Evolutionary conservation across 768 basidiomycete genomes (phyloP), one percentile per base, ranked within the genome.

Genomic region (Collybiopsis luxurians): DNA sequence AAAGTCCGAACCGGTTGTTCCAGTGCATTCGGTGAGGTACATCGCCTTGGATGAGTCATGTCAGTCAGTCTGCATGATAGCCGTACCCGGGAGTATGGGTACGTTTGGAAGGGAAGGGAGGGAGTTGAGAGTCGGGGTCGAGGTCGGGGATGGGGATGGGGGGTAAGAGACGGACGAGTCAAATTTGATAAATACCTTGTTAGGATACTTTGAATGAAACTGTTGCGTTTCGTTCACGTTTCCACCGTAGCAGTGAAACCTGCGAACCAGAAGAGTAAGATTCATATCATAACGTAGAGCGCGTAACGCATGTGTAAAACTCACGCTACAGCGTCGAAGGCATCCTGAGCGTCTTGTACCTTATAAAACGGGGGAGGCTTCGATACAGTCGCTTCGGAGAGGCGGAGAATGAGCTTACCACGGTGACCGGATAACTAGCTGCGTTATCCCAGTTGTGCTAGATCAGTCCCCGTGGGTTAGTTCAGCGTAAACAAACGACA

Each of bases 371-470:
- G 31, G 6, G 13, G 31, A 34, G n/a, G n/a, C n/a, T n/a, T n/a
- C n/a, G n/a, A n/a, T n/a, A n/a, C n/a, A n/a, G n/a, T n/a, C n/a
- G n/a, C n/a, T n/a, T n/a, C n/a, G n/a, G n/a, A n/a, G n/a, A n/a
- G n/a, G n/a, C n/a, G n/a, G n/a, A n/a, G n/a, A n/a, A n/a, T n/a
- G n/a, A n/a, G n/a, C 57, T 36, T 3, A 58, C 57, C 78, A 49
- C 79, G 67, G 48, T 76, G 1, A 79, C 70, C 2, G 82, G 78
- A 46, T 83, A 82, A 10, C 66, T 68, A 10, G 71, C 75, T 5
- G 78, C 76, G 60, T 79, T 75, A 27, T 67, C 64, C 79, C 82
- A 83, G 59, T 83, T 83, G 62, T 83, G 81, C 38, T 57, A 47
- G 3, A 17, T n/a, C n/a, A n/a, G n/a, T n/a, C n/a, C n/a, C n/a